Base-by-base conservation (phyloP, 805 yeast genomes). In the Debaryomyces hansenii region DNA sequence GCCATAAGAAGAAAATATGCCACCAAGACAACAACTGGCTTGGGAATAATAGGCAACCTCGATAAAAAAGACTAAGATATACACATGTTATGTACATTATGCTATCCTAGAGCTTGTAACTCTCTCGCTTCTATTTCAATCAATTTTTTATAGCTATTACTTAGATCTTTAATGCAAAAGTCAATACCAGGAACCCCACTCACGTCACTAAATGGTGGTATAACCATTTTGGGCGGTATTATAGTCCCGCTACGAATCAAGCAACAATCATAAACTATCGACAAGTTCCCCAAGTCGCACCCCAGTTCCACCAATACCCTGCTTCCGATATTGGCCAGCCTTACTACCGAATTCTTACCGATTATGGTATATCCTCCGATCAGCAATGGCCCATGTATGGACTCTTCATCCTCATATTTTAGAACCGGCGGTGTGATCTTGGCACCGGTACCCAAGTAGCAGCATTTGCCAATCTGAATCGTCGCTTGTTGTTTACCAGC, bases 171-270 rank as follows among this genome's bases (percentile, higher is more conserved):
- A 3, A 72, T 50, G 12, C 12, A 16, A 34, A 64, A 70, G 40
- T 61, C 54, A n/a, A 39, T 41, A 3, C 76, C 75, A 1, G 75
- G 75, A 2, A 47, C 50, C 0, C 77, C 77, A 11, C 63, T 53
- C 2, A 79, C 83, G 24, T 69, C 61, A 32, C 79, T 69, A 50
- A 72, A 80, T 0, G 84, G 80, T 2, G 85, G 83, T n/a, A 80
- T 66, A 20, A 75, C 71, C 47, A 60, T 59, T 12, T 64, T 66
- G 2, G 69, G 62, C 0, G 82, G 81, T 2, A 82, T 51, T 2
- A 52, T 48, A 0, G 77, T 67, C 11, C 70, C 71, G 41, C 67
- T 62, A 18, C 70, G 68, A 3, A 82, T 64, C 2, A 77, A 49
- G 45, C 82, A 78, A 54, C 84, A 78, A 42, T 81, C 87, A 54